Base-by-base conservation (phyloP, 352 stramenopile species). In the Pythium chondricola region DNA sequence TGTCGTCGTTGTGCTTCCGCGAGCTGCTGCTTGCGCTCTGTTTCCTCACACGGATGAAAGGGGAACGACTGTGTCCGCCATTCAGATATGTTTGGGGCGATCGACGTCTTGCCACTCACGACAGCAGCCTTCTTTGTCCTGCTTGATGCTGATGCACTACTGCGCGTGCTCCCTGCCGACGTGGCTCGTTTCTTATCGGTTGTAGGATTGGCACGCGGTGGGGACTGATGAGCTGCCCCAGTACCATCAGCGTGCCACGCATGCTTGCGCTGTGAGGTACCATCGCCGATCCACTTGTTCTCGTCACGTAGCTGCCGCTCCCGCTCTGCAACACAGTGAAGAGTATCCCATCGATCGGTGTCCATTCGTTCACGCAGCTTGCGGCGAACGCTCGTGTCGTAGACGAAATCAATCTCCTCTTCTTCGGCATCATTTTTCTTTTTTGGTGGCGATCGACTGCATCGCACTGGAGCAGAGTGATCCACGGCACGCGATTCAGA, bases 321-420 rank as follows among this genome's bases (percentile, higher is more conserved):
- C 37, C 65, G 62, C 10, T 44, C 57, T 2, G 35, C 50, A 1
- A 65, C 58, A 17, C 65, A 56, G 14, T 63, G 52, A 0, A 69
- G 54, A 3, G 74, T 27, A 6, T 69, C 52, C 1, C 30, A 18
- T 6, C 80, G 76, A 21, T 85, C 71, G 18, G 36, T 48, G 39
- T 91, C 80, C 35, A 88, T 58, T 41, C 71, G 56, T n/a, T 81
- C 62, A 5, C 80, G 70, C 24, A 91, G 56, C 40, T 56, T 53
- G 25, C 74, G 68, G 22, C 79, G 65, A 13, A 74, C 53, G 32
- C 59, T 46, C 22, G 87, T 43, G 53, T 91, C 76, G 56, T 91
- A 91, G 4, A 87, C 72, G 58, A 84, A 91, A 45, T 91, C 79
- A 3, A 87, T 44, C 0, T 56, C 42, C 17, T 70, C 22, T 17